Evolutionary conservation across 2,329 filamentous ascomycete genomes (phyloP), one percentile per base, ranked within the genome.

Genomic region (Cytospora paraplurivora): DNA sequence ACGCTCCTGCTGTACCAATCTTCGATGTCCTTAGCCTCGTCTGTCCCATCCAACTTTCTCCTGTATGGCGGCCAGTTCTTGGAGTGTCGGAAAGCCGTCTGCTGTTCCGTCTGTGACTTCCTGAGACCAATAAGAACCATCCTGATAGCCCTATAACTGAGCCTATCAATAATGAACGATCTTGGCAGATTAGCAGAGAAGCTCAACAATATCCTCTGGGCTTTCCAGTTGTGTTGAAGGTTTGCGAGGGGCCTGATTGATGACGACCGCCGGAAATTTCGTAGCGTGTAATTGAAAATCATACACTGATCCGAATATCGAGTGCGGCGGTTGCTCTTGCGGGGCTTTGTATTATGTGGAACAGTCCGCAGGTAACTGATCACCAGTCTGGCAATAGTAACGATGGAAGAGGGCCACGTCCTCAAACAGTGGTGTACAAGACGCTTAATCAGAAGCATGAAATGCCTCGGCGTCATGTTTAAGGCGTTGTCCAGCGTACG

Each of bases 1-100:
- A 83, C 77, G 49, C 80, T 80, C 59, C 85, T 78, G 62, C 84
- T 85, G 67, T 80, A 76, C 64, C 83, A 82, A 33, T 86, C 82
- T 52, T 83, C 78, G 1, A 75, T 76, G 6, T 78, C 77, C 57
- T 79, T 77, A 57, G 75, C 77, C 67, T 86, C 85, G 70, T 89
- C 86, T 66, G 85, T 81, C 1, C 85, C 86, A 69, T 88, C 83
- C 63, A 82, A 79, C 12, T 82, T 78, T 44, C 79, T 76, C 61
- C 84, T 75, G 72, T 86, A 88, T 0, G 86, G 86, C 11, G 86
- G 86, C 86, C 86, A 88, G 1, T 78, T 79, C 56, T 80, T 77
- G 1, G 77, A 75, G 62, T 85, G 79, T 34, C 83, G 80, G 21
- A 73, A 67, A 1, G 82, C 78, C 37, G 79, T 80, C 38, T 77